Percentiles rank a stretch among this genome's conserved stretches.
Conservation (phyloP, 345 rosid genomes). For the Ailanthus altissimus region DNA sequence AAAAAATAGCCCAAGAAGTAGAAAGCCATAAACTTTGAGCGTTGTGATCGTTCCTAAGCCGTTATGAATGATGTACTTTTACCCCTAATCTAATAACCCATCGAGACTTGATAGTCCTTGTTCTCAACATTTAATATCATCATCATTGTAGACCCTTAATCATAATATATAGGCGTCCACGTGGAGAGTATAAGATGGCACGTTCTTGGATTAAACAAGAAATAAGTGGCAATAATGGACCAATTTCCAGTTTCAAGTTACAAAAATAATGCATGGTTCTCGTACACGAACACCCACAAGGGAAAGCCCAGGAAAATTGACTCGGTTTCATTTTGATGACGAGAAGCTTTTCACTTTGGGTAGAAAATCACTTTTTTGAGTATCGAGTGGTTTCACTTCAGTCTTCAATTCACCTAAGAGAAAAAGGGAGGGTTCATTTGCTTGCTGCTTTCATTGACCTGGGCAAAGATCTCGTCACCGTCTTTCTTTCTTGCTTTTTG, state of each 20-base stretch:
- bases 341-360: constrained; percentile 39
- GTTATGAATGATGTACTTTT: background rate
- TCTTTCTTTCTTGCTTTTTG: constrained; percentile 10
- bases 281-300: constrained; percentile 12
- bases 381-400: background rate
- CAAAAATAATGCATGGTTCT: background rate
- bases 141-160: background rate
- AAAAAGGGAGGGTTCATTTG: background rate
- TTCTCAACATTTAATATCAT: background rate
- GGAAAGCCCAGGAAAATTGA: constrained; percentile 13
- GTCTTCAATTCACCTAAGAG: constrained; percentile 6
- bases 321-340: constrained; percentile 29
- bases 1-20: background rate
- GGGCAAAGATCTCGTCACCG: constrained; percentile 25
- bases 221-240: constrained; percentile 5
- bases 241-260: constrained; percentile 23
- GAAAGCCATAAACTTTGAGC: background rate
- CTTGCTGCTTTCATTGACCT: constrained; percentile 18
- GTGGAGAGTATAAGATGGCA: background rate
- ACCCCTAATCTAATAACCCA: background rate
- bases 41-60: background rate
- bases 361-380: constrained; percentile 13
- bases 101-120: background rate
- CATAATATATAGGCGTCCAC: background rate
- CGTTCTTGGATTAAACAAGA: background rate